Evolutionary conservation across 1,284 basidiomycete species (phyloP).

Genomic region (Cerioporus squamosus): DNA sequence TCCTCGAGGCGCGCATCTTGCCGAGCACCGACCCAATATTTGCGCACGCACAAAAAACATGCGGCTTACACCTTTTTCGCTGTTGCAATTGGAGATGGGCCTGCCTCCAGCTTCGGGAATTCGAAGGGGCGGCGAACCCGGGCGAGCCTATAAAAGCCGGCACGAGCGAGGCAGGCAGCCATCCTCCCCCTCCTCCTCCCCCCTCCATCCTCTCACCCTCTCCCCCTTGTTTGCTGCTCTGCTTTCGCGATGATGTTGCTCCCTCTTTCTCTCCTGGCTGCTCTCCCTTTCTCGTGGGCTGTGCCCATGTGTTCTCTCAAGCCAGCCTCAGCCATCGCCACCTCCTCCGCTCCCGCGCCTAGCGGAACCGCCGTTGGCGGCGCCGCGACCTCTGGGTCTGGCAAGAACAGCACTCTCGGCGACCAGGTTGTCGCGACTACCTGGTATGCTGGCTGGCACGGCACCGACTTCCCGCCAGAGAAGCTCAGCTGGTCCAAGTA

Average conservation of each 20-base stretch:
- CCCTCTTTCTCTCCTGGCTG: slow-evolving; percentile 26
- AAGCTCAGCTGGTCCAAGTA: slow-evolving; percentile 62
- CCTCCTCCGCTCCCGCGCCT: slow-evolving; percentile 9
- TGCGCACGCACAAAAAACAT: slow-evolving; percentile 11
- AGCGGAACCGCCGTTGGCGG: slow-evolving; percentile 7
- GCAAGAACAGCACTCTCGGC: slow-evolving; percentile 10
- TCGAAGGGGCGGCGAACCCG: background rate
- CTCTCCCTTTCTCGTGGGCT: slow-evolving; percentile 32
- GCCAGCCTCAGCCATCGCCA: slow-evolving; percentile 14
- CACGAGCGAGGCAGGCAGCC: background rate
- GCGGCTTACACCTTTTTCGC: slow-evolving; percentile 4
- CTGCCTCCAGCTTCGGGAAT: background rate
- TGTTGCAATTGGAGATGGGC: background rate
- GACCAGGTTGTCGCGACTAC: slow-evolving; percentile 47
- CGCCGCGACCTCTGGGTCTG: slow-evolving; percentile 1
- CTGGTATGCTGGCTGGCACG: slow-evolving; percentile 65
- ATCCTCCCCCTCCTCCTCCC: background rate
- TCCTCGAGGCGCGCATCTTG: background rate
- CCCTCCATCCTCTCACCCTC: slow-evolving; percentile 2
- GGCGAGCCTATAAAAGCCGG: background rate
- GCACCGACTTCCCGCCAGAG: slow-evolving; percentile 42
- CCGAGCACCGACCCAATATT: slow-evolving; percentile 3
- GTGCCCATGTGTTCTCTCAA: slow-evolving; percentile 35
- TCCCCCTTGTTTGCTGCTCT: slow-evolving; percentile 5
- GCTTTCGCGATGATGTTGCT: slow-evolving; percentile 28